These are phyloP conservation scores for Exophiala spinifera DNA, from an alignment of 2,329 filamentous ascomycete species.

Conservation along the genomic window DNA sequence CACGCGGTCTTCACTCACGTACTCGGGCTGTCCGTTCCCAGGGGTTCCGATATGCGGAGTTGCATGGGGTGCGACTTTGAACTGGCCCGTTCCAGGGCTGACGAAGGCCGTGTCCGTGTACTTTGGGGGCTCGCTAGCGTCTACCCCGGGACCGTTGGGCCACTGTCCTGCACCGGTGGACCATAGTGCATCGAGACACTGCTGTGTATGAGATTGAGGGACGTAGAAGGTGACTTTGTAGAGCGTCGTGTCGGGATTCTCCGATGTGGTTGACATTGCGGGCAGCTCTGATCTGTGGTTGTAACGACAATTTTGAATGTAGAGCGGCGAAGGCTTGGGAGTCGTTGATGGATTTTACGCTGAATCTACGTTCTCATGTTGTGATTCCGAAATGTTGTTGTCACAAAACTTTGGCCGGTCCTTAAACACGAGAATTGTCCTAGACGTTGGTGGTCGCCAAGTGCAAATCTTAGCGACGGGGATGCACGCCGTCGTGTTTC, in stretches of 20 bases:
- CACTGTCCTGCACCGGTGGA: slow-evolving; percentile 42
- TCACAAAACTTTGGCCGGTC: too few species aligned
- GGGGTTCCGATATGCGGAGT: slow-evolving; percentile 41
- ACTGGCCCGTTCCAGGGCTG: slow-evolving; percentile 41
- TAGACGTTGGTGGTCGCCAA: too few species aligned
- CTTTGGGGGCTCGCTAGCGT: slow-evolving; percentile 20
- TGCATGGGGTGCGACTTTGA: slow-evolving; percentile 40
- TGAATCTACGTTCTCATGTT: too few species aligned
- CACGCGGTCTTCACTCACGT: slow-evolving; percentile 42
- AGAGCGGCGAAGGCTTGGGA: too few species aligned
- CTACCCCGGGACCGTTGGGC: slow-evolving; percentile 33
- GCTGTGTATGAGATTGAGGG: slow-evolving; percentile 38
- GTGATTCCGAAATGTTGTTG: too few species aligned
- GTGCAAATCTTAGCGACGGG: too few species aligned
- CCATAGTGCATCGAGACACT: slow-evolving; percentile 44
- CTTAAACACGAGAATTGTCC: too few species aligned
- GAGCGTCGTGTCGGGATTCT: slow-evolving; percentile 6
- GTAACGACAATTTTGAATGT: too few species aligned
- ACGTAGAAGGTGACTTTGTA: slow-evolving; percentile 47
- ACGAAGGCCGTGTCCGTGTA: slow-evolving; percentile 43
- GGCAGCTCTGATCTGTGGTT: too few species aligned
- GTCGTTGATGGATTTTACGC: too few species aligned
- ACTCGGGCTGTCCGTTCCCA: slow-evolving; percentile 35
- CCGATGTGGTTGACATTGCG: background rate
- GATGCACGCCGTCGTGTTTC: too few species aligned